Evolutionary conservation across 2,329 filamentous ascomycete genomes (phyloP).

Genomic region (Aureobasidium sp.): DNA sequence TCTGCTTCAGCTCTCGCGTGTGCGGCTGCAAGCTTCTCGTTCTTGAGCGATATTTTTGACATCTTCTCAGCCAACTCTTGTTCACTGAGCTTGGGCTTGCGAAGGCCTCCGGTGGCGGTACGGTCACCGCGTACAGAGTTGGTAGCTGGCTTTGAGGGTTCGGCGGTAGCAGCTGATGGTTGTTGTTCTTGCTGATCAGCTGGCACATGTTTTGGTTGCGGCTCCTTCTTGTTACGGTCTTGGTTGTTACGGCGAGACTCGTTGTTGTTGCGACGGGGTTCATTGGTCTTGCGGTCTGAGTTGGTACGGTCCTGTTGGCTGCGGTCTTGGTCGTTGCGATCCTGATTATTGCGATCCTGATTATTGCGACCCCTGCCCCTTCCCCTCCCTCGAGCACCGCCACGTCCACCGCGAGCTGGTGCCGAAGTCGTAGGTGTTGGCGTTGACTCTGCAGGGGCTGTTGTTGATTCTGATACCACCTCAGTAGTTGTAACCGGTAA

Average conservation of each 20-base stretch:
- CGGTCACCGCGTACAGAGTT: constrained; percentile 28
- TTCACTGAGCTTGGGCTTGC: constrained; percentile 54
- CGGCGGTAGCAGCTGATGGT: constrained; percentile 13
- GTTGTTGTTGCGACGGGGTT: constrained; percentile 6
- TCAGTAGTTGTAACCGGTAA: background rate
- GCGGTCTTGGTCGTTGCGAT: background rate
- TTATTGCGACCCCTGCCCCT: constrained; percentile 13
- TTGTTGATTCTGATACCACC: background rate
- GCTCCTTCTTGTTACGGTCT: background rate
- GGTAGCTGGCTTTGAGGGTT: constrained; percentile 18
- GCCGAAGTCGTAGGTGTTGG: constrained; percentile 13
- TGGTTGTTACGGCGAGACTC: background rate
- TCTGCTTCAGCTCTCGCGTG: constrained; percentile 62
- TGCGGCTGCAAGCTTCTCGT: constrained; percentile 50
- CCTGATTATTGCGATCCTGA: background rate
- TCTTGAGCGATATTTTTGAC: constrained; percentile 53
- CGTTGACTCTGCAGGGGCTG: constrained; percentile 12
- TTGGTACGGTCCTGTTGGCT: background rate
- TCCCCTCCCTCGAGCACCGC: constrained; percentile 1
- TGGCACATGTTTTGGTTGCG: background rate
- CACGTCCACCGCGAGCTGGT: background rate
- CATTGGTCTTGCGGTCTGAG: constrained; percentile 6
- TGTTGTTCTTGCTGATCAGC: constrained; percentile 2
- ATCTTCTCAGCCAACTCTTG: constrained; percentile 55
- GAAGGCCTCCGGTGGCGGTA: constrained; percentile 28